Percentiles rank a stretch among this genome's conserved stretches.
phyloP scores from a whole-genome alignment of 176 grass and related monocot genomes.

The Luzula sylvatica region DNA sequence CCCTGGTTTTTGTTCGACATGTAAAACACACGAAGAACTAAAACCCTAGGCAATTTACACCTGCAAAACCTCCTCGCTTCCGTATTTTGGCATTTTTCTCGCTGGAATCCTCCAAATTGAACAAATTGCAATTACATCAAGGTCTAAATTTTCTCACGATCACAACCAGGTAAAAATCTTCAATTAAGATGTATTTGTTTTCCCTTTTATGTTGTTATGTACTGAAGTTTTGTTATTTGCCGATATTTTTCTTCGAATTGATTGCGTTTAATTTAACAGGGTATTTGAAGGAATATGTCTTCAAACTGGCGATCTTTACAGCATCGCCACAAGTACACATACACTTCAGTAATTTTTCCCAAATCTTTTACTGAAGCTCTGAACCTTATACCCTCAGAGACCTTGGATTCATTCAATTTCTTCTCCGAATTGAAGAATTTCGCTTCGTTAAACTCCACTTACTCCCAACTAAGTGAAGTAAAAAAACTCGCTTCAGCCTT shows the following conservation, averaged over 20 bases:
- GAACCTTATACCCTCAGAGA: conserved; percentile 22
- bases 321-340: conserved; percentile 79
- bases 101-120: conserved; percentile 13
- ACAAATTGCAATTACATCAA: conserved; percentile 2
- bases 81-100: conserved; percentile 2
- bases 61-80: background rate
- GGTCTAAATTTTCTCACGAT: background rate
- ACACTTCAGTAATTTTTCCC: conserved; percentile 73
- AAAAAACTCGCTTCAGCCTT: conserved; percentile 71
- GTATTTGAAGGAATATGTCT: conserved; percentile 43
- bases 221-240: background rate
- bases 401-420: conserved; percentile 31
- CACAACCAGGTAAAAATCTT: conserved; percentile 4
- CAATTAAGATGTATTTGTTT: background rate
- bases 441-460: conserved; percentile 68
- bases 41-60: too few species aligned
- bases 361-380: conserved; percentile 53
- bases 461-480: conserved; percentile 48
- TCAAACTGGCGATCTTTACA: conserved; percentile 86
- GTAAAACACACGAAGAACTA: too few species aligned
- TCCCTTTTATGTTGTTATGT: background rate
- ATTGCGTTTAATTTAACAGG: conserved; percentile 4
- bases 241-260: background rate
- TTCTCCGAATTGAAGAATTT: conserved; percentile 54
- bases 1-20: background rate